Conservation (phyloP, 2,329 filamentous ascomycete species). For the Acrodontium crateriforme region DNA sequence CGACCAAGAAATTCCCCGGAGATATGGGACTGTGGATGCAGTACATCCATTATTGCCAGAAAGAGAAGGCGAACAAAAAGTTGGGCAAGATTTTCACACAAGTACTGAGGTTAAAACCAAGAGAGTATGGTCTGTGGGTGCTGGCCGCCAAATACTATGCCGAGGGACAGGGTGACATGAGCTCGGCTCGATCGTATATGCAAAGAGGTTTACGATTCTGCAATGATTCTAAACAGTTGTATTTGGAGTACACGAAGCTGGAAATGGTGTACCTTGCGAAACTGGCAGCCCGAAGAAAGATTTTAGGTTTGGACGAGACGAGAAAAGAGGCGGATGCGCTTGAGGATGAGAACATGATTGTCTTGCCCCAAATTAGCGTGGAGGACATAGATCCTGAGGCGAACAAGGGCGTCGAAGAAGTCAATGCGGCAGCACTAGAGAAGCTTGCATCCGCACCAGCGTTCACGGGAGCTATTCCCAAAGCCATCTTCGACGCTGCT, state of each 20-base stretch:
- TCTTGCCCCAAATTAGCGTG: slow-evolving; percentile 44
- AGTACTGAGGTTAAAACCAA: slow-evolving; percentile 73
- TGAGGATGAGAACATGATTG: slow-evolving; percentile 41
- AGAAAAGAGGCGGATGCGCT: slow-evolving; percentile 20
- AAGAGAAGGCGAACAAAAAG: slow-evolving; percentile 49
- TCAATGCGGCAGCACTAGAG: slow-evolving; percentile 44
- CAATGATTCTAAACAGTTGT: slow-evolving; percentile 57
- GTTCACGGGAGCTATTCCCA: slow-evolving; percentile 81
- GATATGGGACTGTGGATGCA: slow-evolving; percentile 75
- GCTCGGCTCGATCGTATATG: slow-evolving; percentile 71
- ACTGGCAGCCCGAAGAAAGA: slow-evolving; percentile 58
- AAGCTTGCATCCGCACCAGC: slow-evolving; percentile 60
- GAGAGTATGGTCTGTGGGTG: slow-evolving; percentile 72
- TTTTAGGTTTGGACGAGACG: slow-evolving; percentile 47
- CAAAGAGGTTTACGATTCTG: slow-evolving; percentile 83
- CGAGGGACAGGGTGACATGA: slow-evolving; percentile 75
- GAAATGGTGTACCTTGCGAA: slow-evolving; percentile 87
- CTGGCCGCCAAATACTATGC: slow-evolving; percentile 65
- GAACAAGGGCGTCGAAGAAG: slow-evolving; percentile 33
- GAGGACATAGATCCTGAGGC: slow-evolving; percentile 47
- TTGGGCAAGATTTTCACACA: slow-evolving; percentile 46
- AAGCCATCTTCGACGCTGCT: slow-evolving; percentile 80
- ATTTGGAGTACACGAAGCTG: slow-evolving; percentile 79
- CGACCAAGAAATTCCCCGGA: slow-evolving; percentile 69
- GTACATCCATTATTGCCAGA: slow-evolving; percentile 69